phyloP scores from a whole-genome alignment of 352 stramenopile species.

The Pythium aquatile region DNA sequence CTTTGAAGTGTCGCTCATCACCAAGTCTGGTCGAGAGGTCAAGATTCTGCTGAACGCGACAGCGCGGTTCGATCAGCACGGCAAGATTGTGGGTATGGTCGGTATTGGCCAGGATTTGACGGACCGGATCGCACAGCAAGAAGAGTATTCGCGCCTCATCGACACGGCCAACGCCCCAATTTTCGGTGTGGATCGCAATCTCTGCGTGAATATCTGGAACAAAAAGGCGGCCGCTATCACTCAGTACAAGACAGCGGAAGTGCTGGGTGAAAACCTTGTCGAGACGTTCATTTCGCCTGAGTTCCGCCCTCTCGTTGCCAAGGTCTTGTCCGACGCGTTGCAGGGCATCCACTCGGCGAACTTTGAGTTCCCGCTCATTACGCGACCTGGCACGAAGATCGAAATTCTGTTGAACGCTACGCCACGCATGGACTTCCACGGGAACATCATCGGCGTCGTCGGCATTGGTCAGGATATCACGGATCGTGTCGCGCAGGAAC shows the following conservation, averaged over 20 bases:
- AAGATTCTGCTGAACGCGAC: constrained; percentile 80
- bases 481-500: constrained; percentile 65
- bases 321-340: constrained; percentile 73
- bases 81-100: constrained; percentile 64
- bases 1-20: constrained; percentile 78
- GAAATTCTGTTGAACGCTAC: constrained; percentile 81
- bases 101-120: constrained; percentile 70
- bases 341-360: constrained; percentile 78
- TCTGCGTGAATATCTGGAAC: constrained; percentile 90
- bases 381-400: constrained; percentile 48
- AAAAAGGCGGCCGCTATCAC: constrained; percentile 88
- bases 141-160: constrained; percentile 60
- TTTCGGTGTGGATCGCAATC: constrained; percentile 58
- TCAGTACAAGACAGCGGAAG: constrained; percentile 83
- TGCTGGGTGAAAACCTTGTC: constrained; percentile 83
- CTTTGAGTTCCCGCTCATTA: constrained; percentile 90
- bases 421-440: constrained; percentile 58
- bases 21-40: constrained; percentile 59
- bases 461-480: constrained; percentile 86
- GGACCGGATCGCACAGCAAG: constrained; percentile 50
- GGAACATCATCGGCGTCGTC: constrained; percentile 83
- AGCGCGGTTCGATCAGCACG: constrained; percentile 53
- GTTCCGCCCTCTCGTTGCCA: constrained; percentile 61
- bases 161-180: constrained; percentile 71
- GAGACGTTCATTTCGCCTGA: constrained; percentile 84